A percentile compares a stretch with the other conserved stretches of the same genome.
Evolutionary conservation across 306 rosid genomes (phyloP).

Genomic region (peach (Prunus persica)): Prunus_persica_NCBIv2 NC_034009.1:35627501-35628000

Average conservation of each 20-base stretch:
- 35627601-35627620: constrained; percentile 13
- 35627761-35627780: constrained; percentile 10
- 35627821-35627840: neutral
- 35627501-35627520: constrained; percentile 33
- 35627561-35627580: constrained; percentile 12
- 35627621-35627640: neutral
- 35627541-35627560: neutral
- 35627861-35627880: constrained; percentile 3
- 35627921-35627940: constrained; percentile 7
- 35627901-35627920: constrained; percentile 2
- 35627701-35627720: constrained; percentile 18
- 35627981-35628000: neutral
- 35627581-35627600: constrained; percentile 23
- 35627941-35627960: neutral
- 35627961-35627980: neutral
- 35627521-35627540: constrained; percentile 24
- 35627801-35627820: constrained; percentile 7
- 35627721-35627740: constrained; percentile 4
- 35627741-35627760: neutral
- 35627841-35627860: neutral
- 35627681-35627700: constrained; percentile 8
- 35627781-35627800: constrained; percentile 11
- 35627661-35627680: constrained; percentile 9
- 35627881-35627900: neutral
- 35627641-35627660: neutral